Evolutionary conservation across 2,329 filamentous ascomycete genomes (phyloP).

Genomic region (Cryphonectria nitschkei): DNA sequence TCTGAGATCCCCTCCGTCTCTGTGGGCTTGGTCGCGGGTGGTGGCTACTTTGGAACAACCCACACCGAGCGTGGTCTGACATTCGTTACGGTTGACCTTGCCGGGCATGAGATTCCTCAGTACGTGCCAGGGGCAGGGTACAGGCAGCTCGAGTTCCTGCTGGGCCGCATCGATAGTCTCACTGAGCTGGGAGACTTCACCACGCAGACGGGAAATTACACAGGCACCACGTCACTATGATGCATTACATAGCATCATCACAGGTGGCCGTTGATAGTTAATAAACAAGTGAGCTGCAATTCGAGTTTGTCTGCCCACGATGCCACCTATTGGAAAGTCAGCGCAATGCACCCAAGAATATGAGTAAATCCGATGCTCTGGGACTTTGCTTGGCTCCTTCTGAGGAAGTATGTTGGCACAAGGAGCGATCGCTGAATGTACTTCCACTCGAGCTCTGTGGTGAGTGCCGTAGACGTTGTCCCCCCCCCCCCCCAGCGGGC

Average conservation of each 20-base stretch:
- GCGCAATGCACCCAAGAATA: neutral
- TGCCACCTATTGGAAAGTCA: neutral
- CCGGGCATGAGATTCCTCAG: conserved; percentile 27
- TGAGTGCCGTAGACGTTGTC: neutral
- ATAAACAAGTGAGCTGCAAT: neutral
- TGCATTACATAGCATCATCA: neutral
- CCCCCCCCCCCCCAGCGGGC: no score
- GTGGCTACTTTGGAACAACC: conserved; percentile 21
- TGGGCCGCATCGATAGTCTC: conserved; percentile 25
- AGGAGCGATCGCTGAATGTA: neutral
- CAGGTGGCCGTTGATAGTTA: neutral
- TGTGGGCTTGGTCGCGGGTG: conserved; percentile 23
- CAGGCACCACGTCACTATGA: neutral
- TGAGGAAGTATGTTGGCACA: neutral
- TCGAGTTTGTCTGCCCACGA: neutral
- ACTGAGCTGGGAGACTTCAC: conserved; percentile 23
- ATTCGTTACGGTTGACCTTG: conserved; percentile 17
- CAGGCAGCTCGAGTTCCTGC: conserved; percentile 26
- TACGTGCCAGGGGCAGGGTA: conserved; percentile 25
- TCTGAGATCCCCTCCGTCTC: conserved; percentile 3
- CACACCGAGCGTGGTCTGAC: conserved; percentile 27
- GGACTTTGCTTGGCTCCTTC: neutral
- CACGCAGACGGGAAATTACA: conserved; percentile 10
- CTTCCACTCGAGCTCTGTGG: neutral
- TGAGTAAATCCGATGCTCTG: no score